Evolutionary conservation across 208 protist genomes (phyloP).

Genomic region (Naegleria lovaniensis): DNA sequence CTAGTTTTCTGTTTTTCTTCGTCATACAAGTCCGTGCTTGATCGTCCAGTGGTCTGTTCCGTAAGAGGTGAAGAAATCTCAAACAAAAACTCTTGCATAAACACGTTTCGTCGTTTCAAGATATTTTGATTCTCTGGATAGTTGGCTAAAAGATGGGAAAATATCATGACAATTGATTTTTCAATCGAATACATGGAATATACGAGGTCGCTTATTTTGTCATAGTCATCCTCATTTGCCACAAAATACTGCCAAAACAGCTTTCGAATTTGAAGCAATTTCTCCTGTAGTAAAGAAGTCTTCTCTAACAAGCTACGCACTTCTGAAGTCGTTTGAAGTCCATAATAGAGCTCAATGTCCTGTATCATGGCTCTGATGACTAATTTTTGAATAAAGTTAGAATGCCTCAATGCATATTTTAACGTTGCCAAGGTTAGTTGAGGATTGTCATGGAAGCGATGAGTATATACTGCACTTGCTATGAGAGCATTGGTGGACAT

Average conservation of each 20-base stretch:
- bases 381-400: neutral
- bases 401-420: neutral
- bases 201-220: neutral
- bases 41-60: neutral
- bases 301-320: neutral
- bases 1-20: too few species aligned
- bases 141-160: neutral
- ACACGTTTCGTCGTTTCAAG: neutral
- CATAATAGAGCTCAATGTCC: neutral
- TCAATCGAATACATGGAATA: neutral
- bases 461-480: neutral
- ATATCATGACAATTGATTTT: neutral
- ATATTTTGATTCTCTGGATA: neutral
- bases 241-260: neutral
- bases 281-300: neutral
- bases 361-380: neutral
- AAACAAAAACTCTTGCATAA: neutral
- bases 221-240: neutral
- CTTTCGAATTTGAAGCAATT: neutral
- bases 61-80: neutral
- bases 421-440: neutral
- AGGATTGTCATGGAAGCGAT: neutral
- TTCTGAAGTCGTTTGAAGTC: neutral
- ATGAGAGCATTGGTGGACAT: neutral
- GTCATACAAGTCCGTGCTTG: neutral